Base-by-base conservation (phyloP, 768 basidiomycete genomes). In the Sarcomyxa edulis region DNA sequence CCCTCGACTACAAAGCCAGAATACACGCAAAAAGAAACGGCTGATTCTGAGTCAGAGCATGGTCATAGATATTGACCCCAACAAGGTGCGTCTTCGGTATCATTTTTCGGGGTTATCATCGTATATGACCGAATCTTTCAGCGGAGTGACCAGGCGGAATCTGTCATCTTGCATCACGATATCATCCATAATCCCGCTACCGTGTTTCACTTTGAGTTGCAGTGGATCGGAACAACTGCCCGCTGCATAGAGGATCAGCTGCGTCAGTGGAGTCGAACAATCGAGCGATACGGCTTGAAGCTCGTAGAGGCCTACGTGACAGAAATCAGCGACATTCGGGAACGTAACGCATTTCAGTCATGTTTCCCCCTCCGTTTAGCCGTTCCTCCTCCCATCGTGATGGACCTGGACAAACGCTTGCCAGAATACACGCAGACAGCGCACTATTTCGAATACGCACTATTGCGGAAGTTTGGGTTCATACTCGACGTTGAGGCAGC, bases 221-320 rank as follows among this genome's bases (percentile, higher is more conserved):
- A 95, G 45, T 99, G 96, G 95, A 84, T 98, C 27, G 93, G 91
- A 2, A 86, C 93, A 2, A 93, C 92, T 1, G 91, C 93, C 16
- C 78, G 88, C 15, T 84, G 82, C 46, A 86, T 98, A 36, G 94
- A 97, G 47, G 92, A 95, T 47, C 74, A 84, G 36, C 69, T 96
- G 16, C 78, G 84, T 26, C 71, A 76, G 36, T 93, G 92, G 86
- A 77, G 76, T 39, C 71, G 87, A 27, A 72, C 76, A 4, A 88
- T 94, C 31, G 93, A 95, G 46, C 74, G 83, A 35, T 92, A 92
- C 44, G 95, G 95, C 3, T 68, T 98, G 39, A 88, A 80, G 55
- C 77, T 99, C 7, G 87, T 97, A 16, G 96, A 98, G 55, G 89
- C 89, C 0, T 93, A 92, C 47, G 90, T 96, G 19, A 82, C 83